Percentiles rank a stretch among this genome's conserved stretches.
Evolutionary conservation across 129 eudicot species (phyloP).

Genomic region (Flaveria linearis): DNA sequence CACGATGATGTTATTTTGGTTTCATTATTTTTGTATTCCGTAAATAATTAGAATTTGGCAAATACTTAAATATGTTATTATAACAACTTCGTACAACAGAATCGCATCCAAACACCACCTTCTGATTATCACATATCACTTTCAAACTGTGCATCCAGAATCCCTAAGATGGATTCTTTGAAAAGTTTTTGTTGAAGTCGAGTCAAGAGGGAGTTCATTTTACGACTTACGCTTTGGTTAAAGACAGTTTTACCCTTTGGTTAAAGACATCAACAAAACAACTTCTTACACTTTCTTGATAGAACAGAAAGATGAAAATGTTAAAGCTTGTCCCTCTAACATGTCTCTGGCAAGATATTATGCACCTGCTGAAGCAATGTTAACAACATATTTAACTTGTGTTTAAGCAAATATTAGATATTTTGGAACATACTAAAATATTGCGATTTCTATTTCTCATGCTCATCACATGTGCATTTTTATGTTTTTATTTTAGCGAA

Average conservation of each 20-base stretch:
- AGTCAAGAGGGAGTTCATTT: neutral
- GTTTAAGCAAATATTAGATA: no score
- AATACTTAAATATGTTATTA: neutral
- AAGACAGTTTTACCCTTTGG: neutral
- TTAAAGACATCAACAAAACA: neutral
- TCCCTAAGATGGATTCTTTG: neutral
- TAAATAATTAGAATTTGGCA: neutral
- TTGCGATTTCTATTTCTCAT: neutral
- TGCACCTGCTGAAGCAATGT: no score
- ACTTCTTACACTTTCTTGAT: no score
- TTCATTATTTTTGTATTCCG: neutral
- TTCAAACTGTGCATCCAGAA: neutral
- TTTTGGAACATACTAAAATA: no score
- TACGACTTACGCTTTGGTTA: no score
- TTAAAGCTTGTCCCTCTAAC: no score
- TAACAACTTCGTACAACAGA: neutral
- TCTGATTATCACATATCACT: neutral
- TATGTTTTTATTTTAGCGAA: constrained; percentile 38
- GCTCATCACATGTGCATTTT: constrained; percentile 11
- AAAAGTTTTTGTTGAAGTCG: neutral
- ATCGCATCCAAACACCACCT: neutral
- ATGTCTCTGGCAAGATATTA: no score
- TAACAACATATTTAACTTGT: no score
- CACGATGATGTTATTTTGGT: no score
- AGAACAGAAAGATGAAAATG: no score